Conservation (phyloP, 192 early-diverging fungal species). For the Podila clonocystis region DNA sequence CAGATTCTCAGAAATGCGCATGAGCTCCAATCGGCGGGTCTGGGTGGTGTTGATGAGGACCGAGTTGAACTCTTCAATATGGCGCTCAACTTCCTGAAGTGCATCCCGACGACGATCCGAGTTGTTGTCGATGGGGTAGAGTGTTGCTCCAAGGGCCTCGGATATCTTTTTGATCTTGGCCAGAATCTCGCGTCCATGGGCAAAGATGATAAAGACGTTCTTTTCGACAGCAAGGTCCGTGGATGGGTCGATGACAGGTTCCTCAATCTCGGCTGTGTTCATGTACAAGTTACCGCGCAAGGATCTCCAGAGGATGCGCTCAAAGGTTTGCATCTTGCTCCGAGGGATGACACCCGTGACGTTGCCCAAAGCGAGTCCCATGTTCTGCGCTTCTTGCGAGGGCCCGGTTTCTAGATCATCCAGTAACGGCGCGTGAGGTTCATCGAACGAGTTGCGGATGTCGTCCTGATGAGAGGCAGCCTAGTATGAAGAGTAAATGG, state of each 20-base stretch:
- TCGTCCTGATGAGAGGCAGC: constrained; percentile 54
- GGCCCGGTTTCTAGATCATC: constrained; percentile 64
- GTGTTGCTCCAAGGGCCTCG: constrained; percentile 94
- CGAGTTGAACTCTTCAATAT: constrained; percentile 89
- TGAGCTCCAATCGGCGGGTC: constrained; percentile 85
- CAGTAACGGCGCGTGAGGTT: constrained; percentile 66
- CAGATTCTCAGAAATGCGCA: constrained; percentile 86
- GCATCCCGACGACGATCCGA: constrained; percentile 89
- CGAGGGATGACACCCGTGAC: constrained; percentile 96
- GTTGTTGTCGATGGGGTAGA: constrained; percentile 88
- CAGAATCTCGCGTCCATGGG: constrained; percentile 92
- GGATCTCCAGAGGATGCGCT: constrained; percentile 96
- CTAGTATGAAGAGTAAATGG: constrained; percentile 16
- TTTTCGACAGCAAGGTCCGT: constrained; percentile 91
- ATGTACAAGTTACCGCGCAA: constrained; percentile 98
- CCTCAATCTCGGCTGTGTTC: constrained; percentile 96
- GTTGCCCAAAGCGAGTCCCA: constrained; percentile 77
- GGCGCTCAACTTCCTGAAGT: constrained; percentile 79
- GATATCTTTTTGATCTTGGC: constrained; percentile 93
- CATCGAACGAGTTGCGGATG: constrained; percentile 60
- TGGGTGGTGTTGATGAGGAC: constrained; percentile 89
- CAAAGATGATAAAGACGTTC: constrained; percentile 99
- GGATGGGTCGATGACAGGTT: constrained; percentile 90
- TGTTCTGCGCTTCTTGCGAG: constrained; percentile 19
- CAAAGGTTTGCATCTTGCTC: constrained; percentile 84